Percentiles rank a stretch among this genome's conserved stretches.
These are phyloP conservation scores for Phytophthora ramorum DNA, from an alignment of 352 stramenopile genomes.

Conservation along the genomic window DNA sequence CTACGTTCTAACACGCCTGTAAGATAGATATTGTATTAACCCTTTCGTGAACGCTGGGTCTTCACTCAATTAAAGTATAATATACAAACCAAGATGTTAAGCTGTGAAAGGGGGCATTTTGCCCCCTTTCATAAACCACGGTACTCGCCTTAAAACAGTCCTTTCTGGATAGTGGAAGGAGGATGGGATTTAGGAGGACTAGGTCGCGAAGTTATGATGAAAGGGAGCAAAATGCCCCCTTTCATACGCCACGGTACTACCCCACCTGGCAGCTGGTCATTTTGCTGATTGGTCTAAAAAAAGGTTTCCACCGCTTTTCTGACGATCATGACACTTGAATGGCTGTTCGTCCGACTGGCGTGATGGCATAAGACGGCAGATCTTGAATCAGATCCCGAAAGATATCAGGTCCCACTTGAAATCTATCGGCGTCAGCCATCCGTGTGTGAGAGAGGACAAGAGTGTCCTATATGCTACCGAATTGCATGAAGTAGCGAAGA, in stretches of 20 bases:
- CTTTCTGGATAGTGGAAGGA: not conserved
- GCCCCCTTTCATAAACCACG: constrained; percentile 1
- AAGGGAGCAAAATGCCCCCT: not conserved
- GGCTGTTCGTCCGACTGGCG: not conserved
- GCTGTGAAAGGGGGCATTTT: not conserved
- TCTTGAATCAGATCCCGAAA: not conserved
- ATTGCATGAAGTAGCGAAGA: too few relatives aligned
- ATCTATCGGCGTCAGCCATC: not conserved
- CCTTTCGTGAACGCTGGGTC: constrained; percentile 4
- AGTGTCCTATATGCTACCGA: not conserved
- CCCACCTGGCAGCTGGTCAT: not conserved
- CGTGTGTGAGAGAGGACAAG: not conserved
- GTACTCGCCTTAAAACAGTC: not conserved
- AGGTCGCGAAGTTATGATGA: not conserved
- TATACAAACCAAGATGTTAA: constrained; percentile 8
- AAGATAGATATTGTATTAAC: too few relatives aligned
- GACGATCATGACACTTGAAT: not conserved
- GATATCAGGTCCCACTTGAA: not conserved
- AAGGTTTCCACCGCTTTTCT: not conserved
- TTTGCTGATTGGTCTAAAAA: not conserved
- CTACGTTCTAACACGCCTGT: too few relatives aligned
- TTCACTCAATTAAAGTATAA: not conserved
- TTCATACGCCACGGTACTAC: constrained; percentile 1
- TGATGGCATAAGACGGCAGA: not conserved
- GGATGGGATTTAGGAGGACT: not conserved